Percentiles rank a stretch among this genome's conserved stretches.
Evolutionary conservation across 2,329 filamentous ascomycete species (phyloP).

Genomic region (Pseudonectria buxi): DNA sequence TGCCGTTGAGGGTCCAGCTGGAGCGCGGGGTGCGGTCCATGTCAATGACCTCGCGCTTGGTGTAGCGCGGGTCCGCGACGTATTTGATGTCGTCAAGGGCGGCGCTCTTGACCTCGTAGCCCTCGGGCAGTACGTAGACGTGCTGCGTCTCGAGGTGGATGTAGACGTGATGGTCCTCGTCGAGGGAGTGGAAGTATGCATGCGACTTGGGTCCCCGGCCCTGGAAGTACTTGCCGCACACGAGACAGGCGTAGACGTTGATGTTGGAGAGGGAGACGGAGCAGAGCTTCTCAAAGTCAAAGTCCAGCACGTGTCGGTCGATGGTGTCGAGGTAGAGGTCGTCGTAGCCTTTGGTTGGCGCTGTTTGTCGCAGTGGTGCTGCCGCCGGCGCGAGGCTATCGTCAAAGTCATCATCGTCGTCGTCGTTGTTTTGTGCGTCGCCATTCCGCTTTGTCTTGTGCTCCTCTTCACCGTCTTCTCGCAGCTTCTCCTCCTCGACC

Average conservation of each 20-base stretch:
- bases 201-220: constrained; percentile 89
- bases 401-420: constrained; percentile 33
- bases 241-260: constrained; percentile 95
- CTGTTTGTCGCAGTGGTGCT: constrained; percentile 48
- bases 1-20: constrained; percentile 72
- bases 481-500: constrained; percentile 25
- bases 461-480: constrained; percentile 21
- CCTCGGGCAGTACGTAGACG: constrained; percentile 88
- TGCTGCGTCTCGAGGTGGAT: constrained; percentile 95
- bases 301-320: constrained; percentile 85
- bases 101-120: constrained; percentile 92
- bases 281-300: constrained; percentile 98
- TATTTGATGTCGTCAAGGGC: constrained; percentile 97
- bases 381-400: constrained; percentile 34
- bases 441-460: constrained; percentile 18
- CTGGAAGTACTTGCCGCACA: constrained; percentile 97
- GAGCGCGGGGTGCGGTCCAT: constrained; percentile 60
- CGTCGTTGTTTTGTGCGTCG: constrained; percentile 7
- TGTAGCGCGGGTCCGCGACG: constrained; percentile 85
- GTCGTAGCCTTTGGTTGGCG: constrained; percentile 80
- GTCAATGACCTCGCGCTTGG: constrained; percentile 69
- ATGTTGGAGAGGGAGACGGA: constrained; percentile 95
- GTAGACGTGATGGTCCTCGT: constrained; percentile 93
- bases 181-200: constrained; percentile 94
- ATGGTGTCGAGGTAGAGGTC: constrained; percentile 98